These are phyloP conservation scores for Capsicum baccatum DNA, from an alignment of 257 asterid genomes.

Conservation along the genomic window DNA sequence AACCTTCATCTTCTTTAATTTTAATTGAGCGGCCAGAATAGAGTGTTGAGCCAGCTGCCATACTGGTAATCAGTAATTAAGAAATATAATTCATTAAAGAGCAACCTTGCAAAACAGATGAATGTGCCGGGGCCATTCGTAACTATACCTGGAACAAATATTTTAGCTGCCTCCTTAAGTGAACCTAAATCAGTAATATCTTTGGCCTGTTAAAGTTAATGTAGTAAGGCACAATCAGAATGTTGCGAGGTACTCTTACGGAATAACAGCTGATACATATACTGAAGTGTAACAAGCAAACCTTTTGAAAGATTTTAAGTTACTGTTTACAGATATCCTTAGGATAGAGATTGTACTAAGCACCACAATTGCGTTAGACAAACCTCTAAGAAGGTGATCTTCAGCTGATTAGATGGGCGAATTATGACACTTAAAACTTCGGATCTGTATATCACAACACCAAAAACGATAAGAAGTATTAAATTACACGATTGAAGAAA, in stretches of 20 bases:
- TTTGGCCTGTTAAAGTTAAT: constrained; percentile 64
- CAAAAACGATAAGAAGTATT: constrained; percentile 25
- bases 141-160: constrained; percentile 85
- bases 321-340: background rate
- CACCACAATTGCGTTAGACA: constrained; percentile 42
- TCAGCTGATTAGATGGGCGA: constrained; percentile 82
- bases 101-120: constrained; percentile 27
- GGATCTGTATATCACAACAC: constrained; percentile 60
- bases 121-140: constrained; percentile 23
- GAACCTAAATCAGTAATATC: constrained; percentile 90
- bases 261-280: background rate
- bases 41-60: constrained; percentile 71
- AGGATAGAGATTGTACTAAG: background rate
- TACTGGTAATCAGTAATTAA: constrained; percentile 30
- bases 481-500: constrained; percentile 22
- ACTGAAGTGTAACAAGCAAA: background rate
- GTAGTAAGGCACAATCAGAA: background rate
- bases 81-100: constrained; percentile 21
- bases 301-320: background rate
- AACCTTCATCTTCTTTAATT: constrained; percentile 88
- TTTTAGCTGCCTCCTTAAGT: constrained; percentile 79
- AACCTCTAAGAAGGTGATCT: constrained; percentile 97
- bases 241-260: background rate
- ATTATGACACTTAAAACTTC: constrained; percentile 85
- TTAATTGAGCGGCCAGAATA: constrained; percentile 79